A percentile compares a stretch with the other conserved stretches of the same genome.
phyloP scores from a whole-genome alignment of 257 asterid species.

The Hygrophila difformis region DNA sequence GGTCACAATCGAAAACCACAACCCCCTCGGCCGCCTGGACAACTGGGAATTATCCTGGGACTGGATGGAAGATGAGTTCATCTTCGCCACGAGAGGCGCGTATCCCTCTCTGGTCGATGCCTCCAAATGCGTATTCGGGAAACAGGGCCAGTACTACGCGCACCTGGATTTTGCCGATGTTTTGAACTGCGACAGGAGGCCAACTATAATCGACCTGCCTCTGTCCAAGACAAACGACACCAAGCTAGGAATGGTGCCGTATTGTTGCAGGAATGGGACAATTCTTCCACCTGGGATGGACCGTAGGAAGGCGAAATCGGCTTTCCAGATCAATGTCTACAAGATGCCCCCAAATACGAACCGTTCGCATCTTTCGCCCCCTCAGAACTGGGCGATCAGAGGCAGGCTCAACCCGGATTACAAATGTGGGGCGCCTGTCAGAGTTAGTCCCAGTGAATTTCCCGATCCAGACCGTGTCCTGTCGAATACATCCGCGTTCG shows the following conservation, averaged over 20 bases:
- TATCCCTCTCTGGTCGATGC: constrained; percentile 68
- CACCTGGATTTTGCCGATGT: constrained; percentile 65
- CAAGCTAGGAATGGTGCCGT: constrained; percentile 61
- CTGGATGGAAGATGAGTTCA: constrained; percentile 97
- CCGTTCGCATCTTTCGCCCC: constrained; percentile 71
- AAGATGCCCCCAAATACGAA: constrained; percentile 89
- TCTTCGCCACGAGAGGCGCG: constrained; percentile 73
- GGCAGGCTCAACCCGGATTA: constrained; percentile 83
- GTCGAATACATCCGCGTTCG: constrained; percentile 40
- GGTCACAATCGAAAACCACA: constrained; percentile 73
- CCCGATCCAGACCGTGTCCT: constrained; percentile 58
- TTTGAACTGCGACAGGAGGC: constrained; percentile 66
- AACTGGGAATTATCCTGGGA: constrained; percentile 92
- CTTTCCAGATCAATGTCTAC: constrained; percentile 72
- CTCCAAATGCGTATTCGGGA: constrained; percentile 63
- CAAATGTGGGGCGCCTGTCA: constrained; percentile 72
- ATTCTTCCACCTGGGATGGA: constrained; percentile 90
- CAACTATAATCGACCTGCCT: constrained; percentile 74
- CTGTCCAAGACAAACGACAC: constrained; percentile 66
- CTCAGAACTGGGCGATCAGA: constrained; percentile 70
- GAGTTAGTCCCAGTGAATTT: constrained; percentile 64
- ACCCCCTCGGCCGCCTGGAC: constrained; percentile 82
- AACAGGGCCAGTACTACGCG: constrained; percentile 56
- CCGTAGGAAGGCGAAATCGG: constrained; percentile 68
- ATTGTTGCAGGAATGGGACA: constrained; percentile 86